These are phyloP conservation scores for Lyophyllum semitale DNA, from an alignment of 768 basidiomycete genomes.

Conservation along the genomic window DNA sequence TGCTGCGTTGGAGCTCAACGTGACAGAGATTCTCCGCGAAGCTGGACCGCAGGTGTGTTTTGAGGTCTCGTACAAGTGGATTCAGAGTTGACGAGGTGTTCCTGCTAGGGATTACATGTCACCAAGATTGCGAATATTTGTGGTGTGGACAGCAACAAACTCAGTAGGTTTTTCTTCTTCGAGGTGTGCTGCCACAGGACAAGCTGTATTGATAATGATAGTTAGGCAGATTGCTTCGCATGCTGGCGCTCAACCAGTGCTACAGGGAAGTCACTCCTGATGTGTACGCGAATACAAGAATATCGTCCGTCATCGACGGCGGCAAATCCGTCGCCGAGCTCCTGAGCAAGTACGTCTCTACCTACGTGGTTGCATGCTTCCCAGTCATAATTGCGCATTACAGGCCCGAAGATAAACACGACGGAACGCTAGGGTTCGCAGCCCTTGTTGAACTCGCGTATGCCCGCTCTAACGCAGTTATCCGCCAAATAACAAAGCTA, in stretches of 20 bases:
- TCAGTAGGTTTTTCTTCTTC: slow-evolving; percentile 24
- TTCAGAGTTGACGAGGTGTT: background rate
- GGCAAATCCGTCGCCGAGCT: slow-evolving; percentile 29
- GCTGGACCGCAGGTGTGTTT: slow-evolving; percentile 29
- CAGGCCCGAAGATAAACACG: slow-evolving; percentile 31
- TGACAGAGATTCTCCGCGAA: slow-evolving; percentile 35
- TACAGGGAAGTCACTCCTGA: slow-evolving; percentile 37
- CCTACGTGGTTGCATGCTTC: background rate
- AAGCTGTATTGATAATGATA: background rate
- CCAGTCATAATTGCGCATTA: background rate
- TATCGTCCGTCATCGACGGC: slow-evolving; percentile 32
- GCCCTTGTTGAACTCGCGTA: slow-evolving; percentile 28
- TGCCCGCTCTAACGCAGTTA: background rate
- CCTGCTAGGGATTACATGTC: slow-evolving; percentile 35
- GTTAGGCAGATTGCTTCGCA: slow-evolving; percentile 26
- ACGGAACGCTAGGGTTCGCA: slow-evolving; percentile 26
- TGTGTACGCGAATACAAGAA: slow-evolving; percentile 36
- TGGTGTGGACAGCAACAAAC: slow-evolving; percentile 30
- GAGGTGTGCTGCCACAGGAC: background rate
- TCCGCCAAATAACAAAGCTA: background rate
- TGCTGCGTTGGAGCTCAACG: slow-evolving; percentile 23
- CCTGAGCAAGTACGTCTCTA: slow-evolving; percentile 16
- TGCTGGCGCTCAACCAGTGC: slow-evolving; percentile 34
- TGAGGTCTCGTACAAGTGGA: background rate
- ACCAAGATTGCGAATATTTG: slow-evolving; percentile 34